Conservation (phyloP, 208 protist species). For the Tritrichomonas musculus region DNA sequence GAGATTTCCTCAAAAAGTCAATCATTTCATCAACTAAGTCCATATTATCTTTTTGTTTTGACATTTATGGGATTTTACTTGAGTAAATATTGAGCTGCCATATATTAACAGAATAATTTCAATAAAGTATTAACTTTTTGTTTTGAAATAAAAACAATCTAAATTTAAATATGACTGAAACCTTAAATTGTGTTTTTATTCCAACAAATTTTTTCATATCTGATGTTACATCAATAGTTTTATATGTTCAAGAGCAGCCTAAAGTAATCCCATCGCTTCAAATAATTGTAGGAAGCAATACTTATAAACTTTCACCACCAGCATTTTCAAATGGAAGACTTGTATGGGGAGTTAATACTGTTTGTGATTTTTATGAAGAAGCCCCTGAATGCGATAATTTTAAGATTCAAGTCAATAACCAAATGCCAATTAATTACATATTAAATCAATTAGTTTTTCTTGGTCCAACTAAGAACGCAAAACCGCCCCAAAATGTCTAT, state of each 20-base stretch:
- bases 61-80: no score
- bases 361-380: not conserved
- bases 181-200: not conserved
- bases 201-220: not conserved
- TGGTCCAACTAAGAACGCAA: not conserved
- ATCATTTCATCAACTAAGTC: no score
- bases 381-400: not conserved
- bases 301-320: not conserved
- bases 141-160: no score
- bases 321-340: not conserved
- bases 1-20: no score
- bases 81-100: no score
- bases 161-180: slow-evolving; percentile 32
- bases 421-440: not conserved
- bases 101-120: no score
- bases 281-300: not conserved
- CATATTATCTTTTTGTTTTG: no score
- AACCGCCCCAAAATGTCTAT: not conserved
- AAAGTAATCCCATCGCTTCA: not conserved
- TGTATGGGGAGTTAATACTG: not conserved
- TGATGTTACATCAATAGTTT: not conserved
- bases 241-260: not conserved
- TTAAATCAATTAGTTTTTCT: not conserved
- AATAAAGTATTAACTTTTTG: no score
- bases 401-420: not conserved